Base-by-base conservation (phyloP, 2,329 filamentous ascomycete species). In the Calycina marina region DNA sequence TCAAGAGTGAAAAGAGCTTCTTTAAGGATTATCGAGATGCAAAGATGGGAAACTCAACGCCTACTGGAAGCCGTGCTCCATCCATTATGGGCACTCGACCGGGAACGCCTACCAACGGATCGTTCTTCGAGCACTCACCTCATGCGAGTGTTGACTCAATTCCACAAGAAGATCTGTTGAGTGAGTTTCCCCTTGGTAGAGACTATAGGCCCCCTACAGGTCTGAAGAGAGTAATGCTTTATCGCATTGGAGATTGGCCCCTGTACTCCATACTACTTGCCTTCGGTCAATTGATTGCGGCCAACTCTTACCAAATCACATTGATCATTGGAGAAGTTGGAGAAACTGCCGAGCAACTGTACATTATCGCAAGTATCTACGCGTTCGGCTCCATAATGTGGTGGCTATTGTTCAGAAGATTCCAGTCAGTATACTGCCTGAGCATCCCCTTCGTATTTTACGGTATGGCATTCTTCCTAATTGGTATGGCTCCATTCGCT, bases 271-370 rank as follows among this genome's bases (percentile, higher is more conserved):
- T 76, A 38, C 58, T 77, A 28, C 61, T 77, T 12, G 69, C 69
- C 6, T 58, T 45, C 25, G 67, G 69, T 14, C 72, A 77, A 44
- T 69, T 77, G 38, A 67, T 77, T 30, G 69, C 72, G 1, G 68
- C 70, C 35, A 77, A 75, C 51, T 76, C 70, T 0, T 77, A 77
- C 52, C 74, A 78, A 47, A 70, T 78, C 46, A 75, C 72, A 0
- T 59, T 79, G n/a, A 59, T 79, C 13, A 72, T 70, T 0, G 74
- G 73, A 12, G 65, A 72, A 42, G 59, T 71, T 13, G 72, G 69
- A 34, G 62, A 77, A 48, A 63, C 64, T 2, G 67, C 71, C 4
- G 51, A 56, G 18, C 69, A 72, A 44, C 57, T 77, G 0, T 77
- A 77, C 51, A 60, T 62, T 30, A 67, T 75, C 20, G 70, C 70